Evolutionary conservation across 2,329 filamentous ascomycete species (phyloP), one percentile per base, ranked within the genome.

Genomic region (Diplodia corticola): DNA sequence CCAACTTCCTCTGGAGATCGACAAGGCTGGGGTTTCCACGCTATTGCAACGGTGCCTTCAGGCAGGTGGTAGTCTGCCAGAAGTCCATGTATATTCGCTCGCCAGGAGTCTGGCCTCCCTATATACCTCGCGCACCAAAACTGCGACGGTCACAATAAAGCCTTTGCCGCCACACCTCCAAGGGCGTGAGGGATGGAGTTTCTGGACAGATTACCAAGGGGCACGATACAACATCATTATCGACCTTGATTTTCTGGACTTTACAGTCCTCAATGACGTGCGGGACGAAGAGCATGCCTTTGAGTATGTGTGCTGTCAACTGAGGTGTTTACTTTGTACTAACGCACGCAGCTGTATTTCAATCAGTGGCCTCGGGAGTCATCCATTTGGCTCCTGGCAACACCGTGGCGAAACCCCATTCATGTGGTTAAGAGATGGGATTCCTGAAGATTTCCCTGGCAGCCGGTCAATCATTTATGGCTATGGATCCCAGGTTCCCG

Each of bases 371-470:
- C 55, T 60, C 13, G 55, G 15, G 0, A 60, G 55, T 17, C 55
- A 60, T 30, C 37, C 55, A 2, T 60, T 60, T 17, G 55, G 55
- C n/a, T 60, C 55, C 9, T 60, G 55, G 40, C 55, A 60, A 10
- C 24, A 33, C 0, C 55, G 55, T 22, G 55, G 24, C 22, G 24
- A 26, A 3, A 9, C 9, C 2, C 7, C 6, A 9, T 44, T 28
- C 13, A 57, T 57, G 55, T 60, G 55, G 55, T 40, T 60, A 7
- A 10, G 55, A 5, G 55, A 60, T 30, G 37, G n/a, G 1, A 4
- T 60, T 7, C 55, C 37, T 5, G 12, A 28, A 0, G 24, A 48
- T 15, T 17, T 60, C 0, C 37, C 22, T 1, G 55, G 55, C 2
- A 7, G 22, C 40, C 28, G 55, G 10, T 30, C 24, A 4, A 48